phyloP scores from a whole-genome alignment of 495 filamentous ascomycete genomes.

The Emericellopsis terricola region DNA sequence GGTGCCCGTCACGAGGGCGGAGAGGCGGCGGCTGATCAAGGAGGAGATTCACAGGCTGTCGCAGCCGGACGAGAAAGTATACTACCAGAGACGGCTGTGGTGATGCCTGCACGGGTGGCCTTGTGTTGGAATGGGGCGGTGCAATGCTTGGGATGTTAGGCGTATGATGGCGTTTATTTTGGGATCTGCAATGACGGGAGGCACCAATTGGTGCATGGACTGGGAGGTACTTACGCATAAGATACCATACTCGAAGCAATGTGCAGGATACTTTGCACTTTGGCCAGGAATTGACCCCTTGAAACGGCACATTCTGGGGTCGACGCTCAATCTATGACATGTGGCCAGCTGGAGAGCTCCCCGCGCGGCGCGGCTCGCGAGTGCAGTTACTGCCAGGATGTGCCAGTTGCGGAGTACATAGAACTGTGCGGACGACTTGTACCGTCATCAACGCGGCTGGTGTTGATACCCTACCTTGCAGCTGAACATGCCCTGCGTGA shows the following conservation, averaged over 20 bases:
- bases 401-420: no score
- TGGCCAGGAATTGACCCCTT: neutral
- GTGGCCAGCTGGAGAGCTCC: no score
- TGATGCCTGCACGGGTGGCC: constrained; percentile 7
- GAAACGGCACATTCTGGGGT: no score
- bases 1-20: constrained; percentile 23
- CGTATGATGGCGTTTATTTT: neutral
- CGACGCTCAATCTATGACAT: no score
- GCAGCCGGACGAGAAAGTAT: constrained; percentile 18
- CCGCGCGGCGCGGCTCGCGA: no score
- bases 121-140: neutral
- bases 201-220: neutral
- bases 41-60: constrained; percentile 28
- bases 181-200: no score
- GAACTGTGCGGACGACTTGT: no score
- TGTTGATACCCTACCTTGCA: no score
- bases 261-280: neutral
- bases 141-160: neutral
- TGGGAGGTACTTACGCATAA: no score
- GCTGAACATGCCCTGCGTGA: no score
- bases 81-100: constrained; percentile 28
- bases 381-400: no score
- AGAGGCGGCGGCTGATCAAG: constrained; percentile 29
- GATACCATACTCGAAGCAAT: neutral
- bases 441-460: no score